These are phyloP conservation scores for Annulohypoxylon moriforme DNA, from an alignment of 495 filamentous ascomycete species.

Conservation along the genomic window DNA sequence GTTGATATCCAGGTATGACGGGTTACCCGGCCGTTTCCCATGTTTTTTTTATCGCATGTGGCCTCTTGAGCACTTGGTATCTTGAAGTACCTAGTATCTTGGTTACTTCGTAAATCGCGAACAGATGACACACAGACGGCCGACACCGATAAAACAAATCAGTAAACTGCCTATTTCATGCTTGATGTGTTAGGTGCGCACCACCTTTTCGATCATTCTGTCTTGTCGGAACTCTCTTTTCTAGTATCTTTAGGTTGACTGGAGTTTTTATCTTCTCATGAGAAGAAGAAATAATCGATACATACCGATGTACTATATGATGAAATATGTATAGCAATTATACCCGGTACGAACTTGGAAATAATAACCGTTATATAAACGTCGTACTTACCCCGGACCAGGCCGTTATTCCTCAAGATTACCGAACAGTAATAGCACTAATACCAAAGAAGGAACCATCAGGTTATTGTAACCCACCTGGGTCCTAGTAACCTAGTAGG, in stretches of 20 bases:
- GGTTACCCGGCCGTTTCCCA: constrained; percentile 6
- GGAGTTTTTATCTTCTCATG: background rate
- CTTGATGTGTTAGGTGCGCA: constrained; percentile 16
- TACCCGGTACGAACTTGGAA: background rate
- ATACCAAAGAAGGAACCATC: constrained; percentile 6
- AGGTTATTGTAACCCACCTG: background rate
- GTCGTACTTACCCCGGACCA: background rate
- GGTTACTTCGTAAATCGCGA: constrained; percentile 39
- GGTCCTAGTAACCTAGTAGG: too few species aligned
- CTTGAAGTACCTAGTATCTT: constrained; percentile 11
- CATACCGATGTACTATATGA: too few species aligned
- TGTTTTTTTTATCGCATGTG: constrained; percentile 21
- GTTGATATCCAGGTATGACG: background rate
- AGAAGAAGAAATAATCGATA: background rate
- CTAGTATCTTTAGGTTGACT: background rate
- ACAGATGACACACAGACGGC: constrained; percentile 30
- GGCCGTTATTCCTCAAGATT: background rate
- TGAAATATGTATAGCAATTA: background rate
- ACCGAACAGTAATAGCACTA: constrained; percentile 5
- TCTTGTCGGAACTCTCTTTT: background rate
- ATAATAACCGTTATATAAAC: background rate
- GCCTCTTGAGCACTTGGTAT: background rate
- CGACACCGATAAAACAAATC: constrained; percentile 29
- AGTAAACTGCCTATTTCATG: constrained; percentile 18
- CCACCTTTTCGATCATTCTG: background rate